Evolutionary conservation across 2,329 filamentous ascomycete genomes (phyloP).

Genomic region (Torrubiella hemipterigena): DNA sequence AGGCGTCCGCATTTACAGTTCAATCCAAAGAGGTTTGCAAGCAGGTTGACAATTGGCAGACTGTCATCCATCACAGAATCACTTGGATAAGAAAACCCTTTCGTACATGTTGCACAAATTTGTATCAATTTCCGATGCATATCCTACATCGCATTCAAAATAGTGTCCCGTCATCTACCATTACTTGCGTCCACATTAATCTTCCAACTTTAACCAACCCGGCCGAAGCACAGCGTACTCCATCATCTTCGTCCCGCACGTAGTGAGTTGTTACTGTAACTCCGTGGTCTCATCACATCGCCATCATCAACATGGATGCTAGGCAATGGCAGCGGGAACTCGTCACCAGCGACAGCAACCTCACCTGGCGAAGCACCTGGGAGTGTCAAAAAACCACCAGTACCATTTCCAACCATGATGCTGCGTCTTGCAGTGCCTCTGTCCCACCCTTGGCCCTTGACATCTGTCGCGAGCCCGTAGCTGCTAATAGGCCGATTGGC

Average conservation of each 20-base stretch:
- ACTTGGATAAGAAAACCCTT: too few relatives aligned
- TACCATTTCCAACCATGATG: constrained; percentile 38
- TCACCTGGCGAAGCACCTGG: constrained; percentile 19
- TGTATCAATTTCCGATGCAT: too few relatives aligned
- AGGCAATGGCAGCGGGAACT: constrained; percentile 2
- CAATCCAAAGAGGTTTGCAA: too few relatives aligned
- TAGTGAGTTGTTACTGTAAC: constrained; percentile 3
- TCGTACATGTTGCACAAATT: too few relatives aligned
- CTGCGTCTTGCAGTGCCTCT: constrained; percentile 39
- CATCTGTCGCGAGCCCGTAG: constrained; percentile 44
- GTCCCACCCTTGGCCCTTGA: constrained; percentile 36
- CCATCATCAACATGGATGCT: not conserved
- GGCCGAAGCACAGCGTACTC: not conserved
- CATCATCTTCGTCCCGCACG: not conserved
- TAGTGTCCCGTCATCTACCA: too few relatives aligned
- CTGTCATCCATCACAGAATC: too few relatives aligned
- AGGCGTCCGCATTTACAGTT: too few relatives aligned
- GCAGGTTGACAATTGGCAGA: too few relatives aligned
- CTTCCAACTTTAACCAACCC: too few relatives aligned
- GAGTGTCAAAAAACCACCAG: constrained; percentile 40
- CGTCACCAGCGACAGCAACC: constrained; percentile 7
- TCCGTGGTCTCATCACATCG: constrained; percentile 7
- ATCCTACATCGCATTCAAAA: too few relatives aligned
- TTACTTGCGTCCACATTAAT: too few relatives aligned
- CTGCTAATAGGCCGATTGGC: constrained; percentile 36